These are phyloP conservation scores for Colletotrichum sp. DNA, from an alignment of 2,329 filamentous ascomycete species.

Conservation along the genomic window DNA sequence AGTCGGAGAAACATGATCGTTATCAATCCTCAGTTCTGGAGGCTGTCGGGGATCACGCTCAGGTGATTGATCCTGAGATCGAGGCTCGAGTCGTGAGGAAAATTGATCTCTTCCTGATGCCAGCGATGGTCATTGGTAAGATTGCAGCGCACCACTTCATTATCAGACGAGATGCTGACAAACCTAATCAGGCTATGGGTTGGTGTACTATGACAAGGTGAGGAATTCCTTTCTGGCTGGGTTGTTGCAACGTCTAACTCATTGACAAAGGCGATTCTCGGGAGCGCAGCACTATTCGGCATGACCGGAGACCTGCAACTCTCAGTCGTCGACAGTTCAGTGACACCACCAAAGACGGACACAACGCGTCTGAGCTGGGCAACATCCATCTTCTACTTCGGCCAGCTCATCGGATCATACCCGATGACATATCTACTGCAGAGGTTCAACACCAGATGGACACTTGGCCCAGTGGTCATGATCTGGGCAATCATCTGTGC, in stretches of 20 bases:
- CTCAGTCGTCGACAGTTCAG: slow-evolving; percentile 36
- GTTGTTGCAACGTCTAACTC: neutral
- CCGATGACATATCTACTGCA: slow-evolving; percentile 64
- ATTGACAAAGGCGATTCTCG: slow-evolving; percentile 56
- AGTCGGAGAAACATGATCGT: neutral
- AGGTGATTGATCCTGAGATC: neutral
- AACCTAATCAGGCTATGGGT: slow-evolving; percentile 54
- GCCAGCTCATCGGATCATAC: slow-evolving; percentile 63
- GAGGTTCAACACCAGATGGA: slow-evolving; percentile 55
- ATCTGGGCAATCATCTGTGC: slow-evolving; percentile 61
- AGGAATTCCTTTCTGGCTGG: no score
- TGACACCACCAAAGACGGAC: slow-evolving; percentile 48
- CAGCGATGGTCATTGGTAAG: slow-evolving; percentile 58
- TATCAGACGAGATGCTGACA: no score
- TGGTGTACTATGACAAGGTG: slow-evolving; percentile 75
- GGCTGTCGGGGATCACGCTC: neutral
- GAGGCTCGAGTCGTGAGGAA: slow-evolving; percentile 47
- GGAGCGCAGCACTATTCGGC: slow-evolving; percentile 62
- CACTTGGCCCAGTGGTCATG: slow-evolving; percentile 55
- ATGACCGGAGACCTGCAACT: slow-evolving; percentile 62
- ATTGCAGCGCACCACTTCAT: no score
- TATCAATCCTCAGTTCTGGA: neutral
- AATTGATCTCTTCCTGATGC: slow-evolving; percentile 62
- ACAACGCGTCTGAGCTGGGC: slow-evolving; percentile 64
- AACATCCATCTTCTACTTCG: slow-evolving; percentile 67